Evolutionary conservation across 73 alveolate species (phyloP), one percentile per base, ranked within the genome.

Genomic region (Paramecium primaurelia): DNA sequence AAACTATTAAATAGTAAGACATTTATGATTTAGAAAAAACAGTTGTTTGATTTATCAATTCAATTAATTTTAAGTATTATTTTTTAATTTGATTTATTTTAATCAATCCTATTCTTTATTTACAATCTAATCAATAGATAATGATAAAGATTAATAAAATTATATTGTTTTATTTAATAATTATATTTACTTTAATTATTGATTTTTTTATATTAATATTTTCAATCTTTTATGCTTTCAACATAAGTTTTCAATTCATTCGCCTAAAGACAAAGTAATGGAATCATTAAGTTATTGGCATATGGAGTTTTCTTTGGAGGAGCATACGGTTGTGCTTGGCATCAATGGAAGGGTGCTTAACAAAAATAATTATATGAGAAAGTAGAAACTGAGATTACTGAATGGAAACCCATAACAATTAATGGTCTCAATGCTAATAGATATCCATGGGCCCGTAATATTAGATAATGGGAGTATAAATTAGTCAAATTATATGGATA

Each of bases 401-500:
- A 89, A 71, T 77, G 88, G 77, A 38, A 89, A 71, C 92, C 94
- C 10, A 20, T 71, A 28, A 59, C 59, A 22, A 54, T 89, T 8
- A 59, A 51, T 26, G 94, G 94, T 4, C 30, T 40, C 10, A 73
- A 89, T 71, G 94, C 94, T 45, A 44, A 71, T 42, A 60, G 58
- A 30, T 89, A 71, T 37, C 94, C 94, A 38, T 89, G 94, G 94
- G 94, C 88, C 7, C 37, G 88, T 12, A 89, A 89, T 44, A 42
- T 89, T 16, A 89, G 84, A 36, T 40, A 89, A 37, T 89, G 94
- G 94, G 94, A 89, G 44, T 89, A 89, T 68, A 89, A 71, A 89
- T 51, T 89, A 45, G 94, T 89, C 44, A 89, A 71, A 44, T 71
- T 89, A 49, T 71, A 83, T 71, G 94, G 94, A 26, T 89, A 71